phyloP scores from a whole-genome alignment of 805 yeast genomes.

The Wickerhamiella bombiphila region DNA sequence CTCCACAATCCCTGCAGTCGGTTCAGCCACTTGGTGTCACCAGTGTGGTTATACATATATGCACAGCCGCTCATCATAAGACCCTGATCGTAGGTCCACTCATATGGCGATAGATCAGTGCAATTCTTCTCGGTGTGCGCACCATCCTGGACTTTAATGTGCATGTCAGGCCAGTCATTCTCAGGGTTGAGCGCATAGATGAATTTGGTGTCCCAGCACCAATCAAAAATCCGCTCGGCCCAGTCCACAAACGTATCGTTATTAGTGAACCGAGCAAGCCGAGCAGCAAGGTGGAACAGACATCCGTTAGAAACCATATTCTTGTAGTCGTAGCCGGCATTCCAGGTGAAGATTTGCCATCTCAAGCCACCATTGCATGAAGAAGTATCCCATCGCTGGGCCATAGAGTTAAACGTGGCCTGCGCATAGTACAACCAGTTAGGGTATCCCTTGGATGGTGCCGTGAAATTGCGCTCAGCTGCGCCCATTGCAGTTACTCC shows the following conservation, averaged over 20 bases:
- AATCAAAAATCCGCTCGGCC: constrained; percentile 63
- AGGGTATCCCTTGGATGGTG: constrained; percentile 33
- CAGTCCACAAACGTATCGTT: constrained; percentile 61
- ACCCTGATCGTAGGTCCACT: constrained; percentile 86
- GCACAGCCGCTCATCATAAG: constrained; percentile 68
- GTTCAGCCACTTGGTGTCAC: constrained; percentile 47
- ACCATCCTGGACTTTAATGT: constrained; percentile 23
- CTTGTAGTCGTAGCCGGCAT: constrained; percentile 85
- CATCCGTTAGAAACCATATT: constrained; percentile 87
- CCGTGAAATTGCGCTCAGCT: constrained; percentile 72
- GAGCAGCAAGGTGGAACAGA: constrained; percentile 71
- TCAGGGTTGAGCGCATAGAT: constrained; percentile 26
- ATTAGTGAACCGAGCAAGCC: constrained; percentile 69
- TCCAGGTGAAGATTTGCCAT: constrained; percentile 95
- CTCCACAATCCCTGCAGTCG: constrained; percentile 45
- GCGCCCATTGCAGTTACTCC: constrained; percentile 87
- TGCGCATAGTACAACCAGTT: constrained; percentile 71
- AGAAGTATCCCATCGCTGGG: constrained; percentile 64
- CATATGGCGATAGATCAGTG: constrained; percentile 38
- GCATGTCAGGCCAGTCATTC: constrained; percentile 28
- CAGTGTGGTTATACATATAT: constrained; percentile 59
- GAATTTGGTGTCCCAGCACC: constrained; percentile 49
- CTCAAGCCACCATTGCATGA: constrained; percentile 79
- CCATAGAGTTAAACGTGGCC: constrained; percentile 85
- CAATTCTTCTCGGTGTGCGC: constrained; percentile 39